A percentile compares a stretch with the other conserved stretches of the same genome.
phyloP scores from a whole-genome alignment of 2,329 filamentous ascomycete species.

The Beauveria sp. region DNA sequence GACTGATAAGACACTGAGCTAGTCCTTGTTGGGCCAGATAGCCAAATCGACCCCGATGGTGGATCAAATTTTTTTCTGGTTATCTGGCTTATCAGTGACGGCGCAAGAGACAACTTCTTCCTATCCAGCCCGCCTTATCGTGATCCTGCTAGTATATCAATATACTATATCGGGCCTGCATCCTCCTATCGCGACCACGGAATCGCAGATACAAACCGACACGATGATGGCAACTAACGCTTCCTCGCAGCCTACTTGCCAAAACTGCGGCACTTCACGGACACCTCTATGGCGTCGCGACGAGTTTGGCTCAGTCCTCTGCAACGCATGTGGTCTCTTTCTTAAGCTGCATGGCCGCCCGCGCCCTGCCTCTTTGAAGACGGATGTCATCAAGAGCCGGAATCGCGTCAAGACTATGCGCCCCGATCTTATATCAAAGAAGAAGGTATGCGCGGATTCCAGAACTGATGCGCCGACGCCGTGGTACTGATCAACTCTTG shows the following conservation, averaged over 20 bases:
- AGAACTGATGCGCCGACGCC: not conserved
- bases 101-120: slow-evolving; percentile 25
- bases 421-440: slow-evolving; percentile 69
- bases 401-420: slow-evolving; percentile 90
- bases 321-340: slow-evolving; percentile 97
- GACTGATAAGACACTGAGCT: slow-evolving; percentile 1
- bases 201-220: slow-evolving; percentile 28
- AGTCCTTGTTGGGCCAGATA: slow-evolving; percentile 9
- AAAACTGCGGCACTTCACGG: slow-evolving; percentile 92
- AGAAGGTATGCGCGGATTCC: slow-evolving; percentile 57
- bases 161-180: slow-evolving; percentile 21
- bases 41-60: not conserved
- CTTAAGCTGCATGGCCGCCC: slow-evolving; percentile 92
- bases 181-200: slow-evolving; percentile 14
- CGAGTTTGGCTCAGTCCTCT: slow-evolving; percentile 89
- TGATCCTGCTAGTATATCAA: slow-evolving; percentile 25
- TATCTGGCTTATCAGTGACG: slow-evolving; percentile 29
- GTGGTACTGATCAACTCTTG: not conserved
- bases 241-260: slow-evolving; percentile 81
- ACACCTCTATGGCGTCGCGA: slow-evolving; percentile 97
- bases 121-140: slow-evolving; percentile 32
- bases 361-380: slow-evolving; percentile 93
- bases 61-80: slow-evolving; percentile 13
- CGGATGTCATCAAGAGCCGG: slow-evolving; percentile 98
- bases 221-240: slow-evolving; percentile 50